phyloP scores from a whole-genome alignment of 148 eudicot species.

The Mesembryanthemum crystallinum region DNA sequence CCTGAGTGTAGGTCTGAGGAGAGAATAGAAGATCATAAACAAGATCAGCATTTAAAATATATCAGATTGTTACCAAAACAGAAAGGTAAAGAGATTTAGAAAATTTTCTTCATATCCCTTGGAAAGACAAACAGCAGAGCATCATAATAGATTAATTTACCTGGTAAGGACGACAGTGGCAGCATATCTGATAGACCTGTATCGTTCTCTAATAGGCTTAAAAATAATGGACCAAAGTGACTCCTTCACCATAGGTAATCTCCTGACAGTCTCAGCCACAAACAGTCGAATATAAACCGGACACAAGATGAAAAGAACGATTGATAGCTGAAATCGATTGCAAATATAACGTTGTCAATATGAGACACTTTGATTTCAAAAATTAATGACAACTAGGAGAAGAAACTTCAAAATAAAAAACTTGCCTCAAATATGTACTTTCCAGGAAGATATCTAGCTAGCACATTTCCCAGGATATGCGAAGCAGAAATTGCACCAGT shows the following conservation, averaged over 20 bases:
- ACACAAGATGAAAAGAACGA: slow-evolving; percentile 51
- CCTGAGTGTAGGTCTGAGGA: slow-evolving; percentile 56
- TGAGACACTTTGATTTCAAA: neutral
- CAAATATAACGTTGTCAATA: slow-evolving; percentile 4
- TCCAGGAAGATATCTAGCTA: slow-evolving; percentile 66
- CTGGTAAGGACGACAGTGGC: slow-evolving; percentile 46
- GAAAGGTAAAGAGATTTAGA: neutral
- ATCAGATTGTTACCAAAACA: neutral
- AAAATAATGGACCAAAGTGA: slow-evolving; percentile 34
- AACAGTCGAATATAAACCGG: slow-evolving; percentile 56
- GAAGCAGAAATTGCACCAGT: slow-evolving; percentile 74
- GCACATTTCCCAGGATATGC: slow-evolving; percentile 56
- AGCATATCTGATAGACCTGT: slow-evolving; percentile 56
- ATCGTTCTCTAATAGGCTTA: slow-evolving; percentile 48
- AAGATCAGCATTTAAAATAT: neutral
- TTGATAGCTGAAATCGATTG: slow-evolving; percentile 43
- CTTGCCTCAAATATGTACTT: slow-evolving; percentile 58
- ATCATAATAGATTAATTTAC: slow-evolving; percentile 23
- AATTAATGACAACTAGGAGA: neutral
- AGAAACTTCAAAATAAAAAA: slow-evolving; percentile 26
- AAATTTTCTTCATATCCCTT: neutral
- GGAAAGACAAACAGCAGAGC: neutral
- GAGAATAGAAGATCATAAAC: slow-evolving; percentile 19
- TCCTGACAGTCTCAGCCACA: slow-evolving; percentile 53
- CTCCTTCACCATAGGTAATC: slow-evolving; percentile 34